These are phyloP conservation scores for Sechiopsis laciniata DNA, from an alignment of 306 rosid species.

Conservation along the genomic window DNA sequence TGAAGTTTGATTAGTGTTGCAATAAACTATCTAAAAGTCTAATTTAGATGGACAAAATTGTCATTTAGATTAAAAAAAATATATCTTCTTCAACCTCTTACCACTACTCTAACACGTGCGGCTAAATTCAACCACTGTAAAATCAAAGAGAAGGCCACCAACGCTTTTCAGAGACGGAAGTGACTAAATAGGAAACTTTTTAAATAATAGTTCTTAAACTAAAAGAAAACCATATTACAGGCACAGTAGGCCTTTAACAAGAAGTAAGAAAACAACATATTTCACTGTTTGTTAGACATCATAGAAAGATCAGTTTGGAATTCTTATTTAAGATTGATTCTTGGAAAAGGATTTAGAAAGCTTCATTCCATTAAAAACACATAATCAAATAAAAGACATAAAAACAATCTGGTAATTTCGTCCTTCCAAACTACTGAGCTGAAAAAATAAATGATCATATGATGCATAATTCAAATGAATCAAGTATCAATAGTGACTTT, in stretches of 20 bases:
- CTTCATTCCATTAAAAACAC: neutral
- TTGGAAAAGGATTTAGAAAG: neutral
- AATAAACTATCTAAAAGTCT: too few species aligned
- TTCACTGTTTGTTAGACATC: neutral
- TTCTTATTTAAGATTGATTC: neutral
- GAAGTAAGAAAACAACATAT: neutral
- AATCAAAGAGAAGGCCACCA: conserved; percentile 74
- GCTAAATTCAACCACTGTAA: too few species aligned
- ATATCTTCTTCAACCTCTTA: too few species aligned
- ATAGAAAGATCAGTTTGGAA: neutral
- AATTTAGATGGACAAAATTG: too few species aligned
- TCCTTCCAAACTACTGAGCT: neutral
- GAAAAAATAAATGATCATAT: conserved; percentile 1
- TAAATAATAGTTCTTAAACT: neutral
- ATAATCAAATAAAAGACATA: neutral
- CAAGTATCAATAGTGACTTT: neutral
- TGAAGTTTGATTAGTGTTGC: too few species aligned
- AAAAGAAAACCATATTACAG: neutral
- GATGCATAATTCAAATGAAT: neutral
- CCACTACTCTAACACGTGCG: too few species aligned
- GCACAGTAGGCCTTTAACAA: neutral
- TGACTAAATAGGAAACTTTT: conserved; percentile 52
- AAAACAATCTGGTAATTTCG: neutral
- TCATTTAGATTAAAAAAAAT: too few species aligned
- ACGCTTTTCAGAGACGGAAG: conserved; percentile 56